Evolutionary conservation across 208 protist genomes (phyloP).

Genomic region (Leishmania martiniquensis): DNA sequence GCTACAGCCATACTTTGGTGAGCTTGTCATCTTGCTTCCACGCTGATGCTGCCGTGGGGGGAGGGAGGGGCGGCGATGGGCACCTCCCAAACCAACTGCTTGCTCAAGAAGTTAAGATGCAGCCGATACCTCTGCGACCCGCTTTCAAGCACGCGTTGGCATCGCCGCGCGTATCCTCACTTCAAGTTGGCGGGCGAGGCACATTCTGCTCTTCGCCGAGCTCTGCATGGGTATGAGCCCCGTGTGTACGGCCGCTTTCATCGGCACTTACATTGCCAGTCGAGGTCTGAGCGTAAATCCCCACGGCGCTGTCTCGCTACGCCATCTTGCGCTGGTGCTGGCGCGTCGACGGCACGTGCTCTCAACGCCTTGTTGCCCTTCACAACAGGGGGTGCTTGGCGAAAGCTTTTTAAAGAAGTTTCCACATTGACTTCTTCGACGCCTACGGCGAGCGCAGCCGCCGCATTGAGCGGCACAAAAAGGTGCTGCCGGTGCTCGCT

Average conservation of each 20-base stretch:
- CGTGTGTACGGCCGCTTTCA: conserved; percentile 33
- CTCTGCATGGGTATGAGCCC: conserved; percentile 39
- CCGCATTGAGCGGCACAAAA: conserved; percentile 42
- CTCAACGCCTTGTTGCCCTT: conserved; percentile 46
- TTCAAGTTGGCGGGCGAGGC: conserved; percentile 16
- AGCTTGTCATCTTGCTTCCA: too few species aligned
- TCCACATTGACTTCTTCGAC: too few species aligned
- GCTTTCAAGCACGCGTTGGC: background rate
- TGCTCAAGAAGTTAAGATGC: background rate
- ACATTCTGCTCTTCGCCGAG: conserved; percentile 46
- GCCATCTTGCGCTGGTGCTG: conserved; percentile 56
- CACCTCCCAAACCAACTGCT: background rate
- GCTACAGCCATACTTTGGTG: too few species aligned
- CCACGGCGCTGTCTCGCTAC: conserved; percentile 35
- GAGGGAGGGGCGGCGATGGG: background rate
- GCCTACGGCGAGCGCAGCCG: conserved; percentile 64
- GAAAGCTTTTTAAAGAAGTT: conserved; percentile 66
- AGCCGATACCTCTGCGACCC: background rate
- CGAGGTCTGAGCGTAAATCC: conserved; percentile 47
- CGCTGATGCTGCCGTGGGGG: background rate
- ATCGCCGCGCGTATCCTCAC: conserved; percentile 22
- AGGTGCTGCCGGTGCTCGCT: conserved; percentile 18
- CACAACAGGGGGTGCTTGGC: conserved; percentile 54
- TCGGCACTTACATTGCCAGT: conserved; percentile 45
- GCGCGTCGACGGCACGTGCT: conserved; percentile 42